Evolutionary conservation across 1,284 basidiomycete species (phyloP).

Genomic region (Phellinidium pouzarii): DNA sequence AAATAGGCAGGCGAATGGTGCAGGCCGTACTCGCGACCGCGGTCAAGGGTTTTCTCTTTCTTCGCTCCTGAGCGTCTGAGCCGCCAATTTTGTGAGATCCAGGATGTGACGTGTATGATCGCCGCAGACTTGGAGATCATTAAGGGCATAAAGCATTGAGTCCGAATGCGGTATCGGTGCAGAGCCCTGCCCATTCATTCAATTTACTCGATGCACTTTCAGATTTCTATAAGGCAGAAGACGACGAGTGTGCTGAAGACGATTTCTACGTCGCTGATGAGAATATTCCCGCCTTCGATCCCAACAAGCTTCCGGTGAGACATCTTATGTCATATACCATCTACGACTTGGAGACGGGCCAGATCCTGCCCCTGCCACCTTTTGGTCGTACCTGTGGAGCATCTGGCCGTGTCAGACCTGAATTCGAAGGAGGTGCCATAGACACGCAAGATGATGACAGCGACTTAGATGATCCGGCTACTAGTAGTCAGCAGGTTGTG

Average conservation of each 20-base stretch:
- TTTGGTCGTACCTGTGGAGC: background rate
- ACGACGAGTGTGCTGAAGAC: background rate
- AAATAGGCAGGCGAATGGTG: too few species aligned
- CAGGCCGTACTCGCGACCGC: too few species aligned
- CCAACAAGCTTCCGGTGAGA: constrained; percentile 11
- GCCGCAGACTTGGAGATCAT: too few species aligned
- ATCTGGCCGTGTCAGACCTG: constrained; percentile 15
- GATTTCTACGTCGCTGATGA: background rate
- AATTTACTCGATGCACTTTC: too few species aligned
- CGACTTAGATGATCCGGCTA: constrained; percentile 15
- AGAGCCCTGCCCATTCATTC: too few species aligned
- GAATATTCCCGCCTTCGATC: background rate
- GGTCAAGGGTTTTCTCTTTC: too few species aligned
- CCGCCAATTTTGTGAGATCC: too few species aligned
- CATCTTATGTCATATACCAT: background rate
- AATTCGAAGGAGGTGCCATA: constrained; percentile 26
- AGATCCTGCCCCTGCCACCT: background rate
- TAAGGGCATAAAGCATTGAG: too few species aligned
- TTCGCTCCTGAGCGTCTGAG: too few species aligned
- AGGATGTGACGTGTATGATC: too few species aligned
- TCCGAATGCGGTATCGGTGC: too few species aligned
- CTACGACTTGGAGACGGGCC: background rate
- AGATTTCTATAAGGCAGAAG: background rate
- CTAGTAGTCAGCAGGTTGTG: constrained; percentile 30
- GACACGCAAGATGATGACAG: constrained; percentile 20